These are phyloP conservation scores for Termitomyces sp. DNA, from an alignment of 768 basidiomycete species.

Conservation along the genomic window DNA sequence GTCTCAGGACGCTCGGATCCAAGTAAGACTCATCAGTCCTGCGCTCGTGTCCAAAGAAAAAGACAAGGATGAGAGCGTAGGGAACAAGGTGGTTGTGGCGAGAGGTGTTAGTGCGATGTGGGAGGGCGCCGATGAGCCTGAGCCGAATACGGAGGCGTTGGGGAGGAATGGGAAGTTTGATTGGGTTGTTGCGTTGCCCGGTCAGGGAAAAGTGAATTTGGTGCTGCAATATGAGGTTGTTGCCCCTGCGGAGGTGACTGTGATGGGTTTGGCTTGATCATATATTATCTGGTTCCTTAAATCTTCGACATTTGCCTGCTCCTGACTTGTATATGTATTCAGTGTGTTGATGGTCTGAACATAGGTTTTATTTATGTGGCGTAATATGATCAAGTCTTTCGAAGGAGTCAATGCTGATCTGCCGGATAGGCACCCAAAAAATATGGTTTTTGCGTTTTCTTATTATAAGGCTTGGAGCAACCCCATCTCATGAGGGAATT, in stretches of 20 bases:
- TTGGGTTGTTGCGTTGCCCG: background rate
- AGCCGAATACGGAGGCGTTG: slow-evolving; percentile 4
- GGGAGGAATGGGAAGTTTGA: slow-evolving; percentile 13
- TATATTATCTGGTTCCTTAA: no score
- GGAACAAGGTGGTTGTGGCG: slow-evolving; percentile 7
- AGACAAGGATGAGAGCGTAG: background rate
- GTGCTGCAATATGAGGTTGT: background rate
- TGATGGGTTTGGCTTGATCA: background rate
- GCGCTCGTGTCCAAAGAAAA: slow-evolving; percentile 5
- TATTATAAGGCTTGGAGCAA: no score
- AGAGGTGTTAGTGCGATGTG: slow-evolving; percentile 20
- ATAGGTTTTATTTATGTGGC: no score
- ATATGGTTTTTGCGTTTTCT: no score
- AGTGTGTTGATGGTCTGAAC: no score
- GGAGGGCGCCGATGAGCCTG: slow-evolving; percentile 20
- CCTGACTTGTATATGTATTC: no score
- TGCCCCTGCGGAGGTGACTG: background rate
- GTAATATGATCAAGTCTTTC: no score
- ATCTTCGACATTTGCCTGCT: no score
- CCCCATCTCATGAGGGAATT: no score
- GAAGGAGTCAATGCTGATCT: no score
- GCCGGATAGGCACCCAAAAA: no score
- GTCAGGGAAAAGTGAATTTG: background rate
- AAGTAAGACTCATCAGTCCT: slow-evolving; percentile 20
- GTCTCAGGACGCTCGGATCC: slow-evolving; percentile 16